These are phyloP conservation scores for Fusarium sp. DNA, from an alignment of 2,329 filamentous ascomycete genomes.

Conservation along the genomic window DNA sequence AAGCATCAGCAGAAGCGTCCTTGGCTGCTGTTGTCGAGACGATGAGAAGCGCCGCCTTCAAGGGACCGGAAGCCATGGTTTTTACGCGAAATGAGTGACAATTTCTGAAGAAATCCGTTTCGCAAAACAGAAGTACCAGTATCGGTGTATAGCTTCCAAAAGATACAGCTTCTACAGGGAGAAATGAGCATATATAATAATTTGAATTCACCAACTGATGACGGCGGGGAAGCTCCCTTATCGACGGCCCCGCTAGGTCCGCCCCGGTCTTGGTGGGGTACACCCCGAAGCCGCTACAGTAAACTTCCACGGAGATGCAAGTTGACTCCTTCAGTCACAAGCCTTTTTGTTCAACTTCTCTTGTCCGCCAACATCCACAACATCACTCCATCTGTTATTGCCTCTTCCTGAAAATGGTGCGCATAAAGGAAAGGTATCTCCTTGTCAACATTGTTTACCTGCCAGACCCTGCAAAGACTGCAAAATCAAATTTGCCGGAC, in stretches of 20 bases:
- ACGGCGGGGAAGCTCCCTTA: conserved; percentile 31
- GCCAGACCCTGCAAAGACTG: conserved; percentile 54
- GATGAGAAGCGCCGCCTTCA: conserved; percentile 83
- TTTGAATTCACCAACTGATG: conserved; percentile 12
- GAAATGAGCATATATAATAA: neutral
- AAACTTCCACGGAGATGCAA: conserved; percentile 20
- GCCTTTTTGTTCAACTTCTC: neutral
- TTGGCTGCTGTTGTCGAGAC: conserved; percentile 89
- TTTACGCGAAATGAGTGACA: neutral
- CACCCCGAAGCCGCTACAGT: conserved; percentile 22
- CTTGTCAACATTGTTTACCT: conserved; percentile 95
- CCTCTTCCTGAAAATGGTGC: conserved; percentile 73
- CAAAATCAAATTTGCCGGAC: conserved; percentile 58
- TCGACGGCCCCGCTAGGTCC: conserved; percentile 36
- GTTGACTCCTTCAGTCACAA: conserved; percentile 17
- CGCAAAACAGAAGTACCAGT: neutral
- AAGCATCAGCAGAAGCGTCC: conserved; percentile 81
- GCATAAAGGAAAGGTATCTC: conserved; percentile 94
- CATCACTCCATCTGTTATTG: neutral
- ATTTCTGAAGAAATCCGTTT: neutral
- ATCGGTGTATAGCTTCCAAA: neutral
- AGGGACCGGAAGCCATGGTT: conserved; percentile 47
- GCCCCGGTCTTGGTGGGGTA: conserved; percentile 31
- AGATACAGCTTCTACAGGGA: neutral
- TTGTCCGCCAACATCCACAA: neutral